These are phyloP conservation scores for Aspergillus olivimuriae DNA, from an alignment of 495 filamentous ascomycete genomes.

Conservation along the genomic window DNA sequence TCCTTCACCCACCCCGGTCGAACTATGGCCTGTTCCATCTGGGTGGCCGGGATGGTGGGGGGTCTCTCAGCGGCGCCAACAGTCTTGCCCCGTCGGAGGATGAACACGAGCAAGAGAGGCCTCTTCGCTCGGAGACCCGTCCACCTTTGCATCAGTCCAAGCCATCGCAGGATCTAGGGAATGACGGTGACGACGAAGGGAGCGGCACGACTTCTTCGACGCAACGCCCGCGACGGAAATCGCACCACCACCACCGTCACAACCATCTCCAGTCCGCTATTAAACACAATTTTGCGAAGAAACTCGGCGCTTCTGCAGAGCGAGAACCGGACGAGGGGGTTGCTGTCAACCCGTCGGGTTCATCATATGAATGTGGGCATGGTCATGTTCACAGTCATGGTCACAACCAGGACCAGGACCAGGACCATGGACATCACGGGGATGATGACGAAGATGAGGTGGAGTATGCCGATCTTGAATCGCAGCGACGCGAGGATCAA, in stretches of 20 bases:
- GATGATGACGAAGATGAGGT: conserved; percentile 5
- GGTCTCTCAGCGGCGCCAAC: conserved; percentile 37
- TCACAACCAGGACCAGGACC: conserved; percentile 3
- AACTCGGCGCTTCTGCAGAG: too few species aligned
- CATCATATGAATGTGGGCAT: not conserved
- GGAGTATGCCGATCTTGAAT: conserved; percentile 17
- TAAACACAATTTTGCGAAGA: conserved; percentile 4
- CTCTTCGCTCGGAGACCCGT: conserved; percentile 1
- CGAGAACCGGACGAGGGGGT: too few species aligned
- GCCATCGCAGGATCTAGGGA: conserved; percentile 33
- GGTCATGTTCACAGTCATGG: conserved; percentile 8
- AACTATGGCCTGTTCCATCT: conserved; percentile 33
- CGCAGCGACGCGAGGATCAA: conserved; percentile 26
- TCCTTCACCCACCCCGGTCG: conserved; percentile 24
- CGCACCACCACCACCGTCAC: conserved; percentile 22
- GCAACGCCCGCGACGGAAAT: conserved; percentile 19
- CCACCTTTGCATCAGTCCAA: conserved; percentile 10
- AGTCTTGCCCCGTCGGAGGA: conserved; percentile 37
- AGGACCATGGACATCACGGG: conserved; percentile 7
- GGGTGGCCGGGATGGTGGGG: conserved; percentile 39
- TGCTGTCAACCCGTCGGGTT: not conserved
- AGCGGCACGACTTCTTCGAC: conserved; percentile 28
- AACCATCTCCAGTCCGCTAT: conserved; percentile 4
- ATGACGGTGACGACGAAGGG: conserved; percentile 48
- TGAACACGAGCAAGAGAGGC: conserved; percentile 21